Evolutionary conservation across 768 basidiomycete genomes (phyloP), one percentile per base, ranked within the genome.

Genomic region (Termitomyces sp.): DNA sequence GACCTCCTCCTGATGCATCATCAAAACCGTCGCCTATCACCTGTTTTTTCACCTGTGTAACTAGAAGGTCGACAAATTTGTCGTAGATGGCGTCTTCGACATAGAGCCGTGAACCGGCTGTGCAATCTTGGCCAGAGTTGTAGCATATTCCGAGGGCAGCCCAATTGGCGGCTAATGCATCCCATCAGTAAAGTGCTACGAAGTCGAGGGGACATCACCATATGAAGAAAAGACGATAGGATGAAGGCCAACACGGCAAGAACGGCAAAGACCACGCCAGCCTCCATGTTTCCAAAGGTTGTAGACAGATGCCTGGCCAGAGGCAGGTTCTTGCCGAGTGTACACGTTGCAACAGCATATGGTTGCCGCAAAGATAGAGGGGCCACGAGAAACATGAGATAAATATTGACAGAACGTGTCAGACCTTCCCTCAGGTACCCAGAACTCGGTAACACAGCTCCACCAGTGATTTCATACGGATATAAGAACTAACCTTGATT

Each of bases 121-220:
- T 92, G 70, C 95, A 97, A 67, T 93, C 91, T 71, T 96, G 91
- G n/a, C 92, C 91, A 35, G 88, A 84, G 64, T 92, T 92, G 72
- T 90, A 94, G 63, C 87, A 85, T 55, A 94, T 88, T 21, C 94
- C 93, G 23, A 94, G 76, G 8, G 86, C 88, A 21, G 85, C 83
- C 93, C 94, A 96, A 62, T 80, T 84, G 28, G 91, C 89, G 54
- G 93, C 92, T 83, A 69, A 57, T 6, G 6, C n/a, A 50, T 7
- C 11, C 23, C 5, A 16, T 35, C 40, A 43, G 40, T 53, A n/a
- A n/a, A 27, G 23, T 25, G 17, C 35, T 16, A n/a, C 17, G 25
- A 2, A 37, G 17, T 50, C 8, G 23, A 37, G 37, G 17, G 14
- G 37, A 27, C 39, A 40, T 19, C 17, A 6, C n/a, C 23, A 49